Base-by-base conservation (phyloP, 345 rosid genomes). In the Eucalyptus leucophloia region DNA sequence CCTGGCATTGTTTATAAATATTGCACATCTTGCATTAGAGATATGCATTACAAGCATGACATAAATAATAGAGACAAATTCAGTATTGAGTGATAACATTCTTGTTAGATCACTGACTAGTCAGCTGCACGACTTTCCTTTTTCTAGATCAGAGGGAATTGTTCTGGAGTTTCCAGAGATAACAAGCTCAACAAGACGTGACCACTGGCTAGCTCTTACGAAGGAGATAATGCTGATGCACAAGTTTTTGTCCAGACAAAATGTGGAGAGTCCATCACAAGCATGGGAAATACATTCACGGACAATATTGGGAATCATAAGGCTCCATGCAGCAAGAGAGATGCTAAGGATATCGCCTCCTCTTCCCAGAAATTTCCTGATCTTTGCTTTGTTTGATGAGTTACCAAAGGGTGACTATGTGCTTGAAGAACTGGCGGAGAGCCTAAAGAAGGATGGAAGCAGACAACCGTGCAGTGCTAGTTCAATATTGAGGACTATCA, bases 241-340 rank as follows among this genome's bases (percentile, higher is more conserved):
- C 92, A 94, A 91, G 30, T 98, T 98, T 92, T 89, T 97, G 77
- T 92, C 90, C 60, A 94, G 92, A 86, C 92, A 86, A 42, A 92
- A 92, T 49, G 92, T 94, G 90, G 93, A 95, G 89, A 82, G 90
- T 90, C 93, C 95, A 18, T 88, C 91, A 67, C 96, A 94, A 72
- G 93, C 89, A 49, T 97, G 99, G 99, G 99, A 96, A 91, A 91
- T 95, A 92, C 97, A 98, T 87, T 94, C 98, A 3, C 93, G 96
- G 93, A 96, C 98, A 86, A 96, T 97, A 88, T 90, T 96, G 90
- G 95, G 97, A 90, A 93, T 96, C 83, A 87, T 96, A 92, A 92
- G 99, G 94, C 96, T 98, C 86, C 99, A 97, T 87, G 98, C 98
- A 53, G 99, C 98, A 26, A 95, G 98, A 89, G 98, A 98, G 87